These are phyloP conservation scores for Schizosaccharomyces lindneri DNA, from an alignment of 805 yeast genomes.

Conservation along the genomic window DNA sequence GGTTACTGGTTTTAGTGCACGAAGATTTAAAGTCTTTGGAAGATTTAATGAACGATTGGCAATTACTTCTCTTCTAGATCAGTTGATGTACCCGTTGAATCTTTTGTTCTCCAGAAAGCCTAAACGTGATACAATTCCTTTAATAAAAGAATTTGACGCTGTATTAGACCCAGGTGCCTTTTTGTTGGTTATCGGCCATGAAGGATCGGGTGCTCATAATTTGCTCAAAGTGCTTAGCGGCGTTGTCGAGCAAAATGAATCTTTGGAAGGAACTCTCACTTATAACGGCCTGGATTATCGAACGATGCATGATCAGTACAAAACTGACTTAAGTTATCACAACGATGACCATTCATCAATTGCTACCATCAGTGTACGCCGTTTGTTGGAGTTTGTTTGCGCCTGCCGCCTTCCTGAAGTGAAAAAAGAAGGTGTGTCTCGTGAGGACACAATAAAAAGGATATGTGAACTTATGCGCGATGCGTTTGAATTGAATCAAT, in stretches of 20 bases:
- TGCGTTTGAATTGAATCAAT: conserved; percentile 30
- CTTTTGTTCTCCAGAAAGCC: not conserved
- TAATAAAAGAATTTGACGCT: conserved; percentile 29
- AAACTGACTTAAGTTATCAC: conserved; percentile 40
- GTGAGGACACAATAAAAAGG: conserved; percentile 24
- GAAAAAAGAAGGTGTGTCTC: conserved; percentile 28
- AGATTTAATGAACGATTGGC: not conserved
- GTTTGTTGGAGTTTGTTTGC: conserved; percentile 33
- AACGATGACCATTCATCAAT: conserved; percentile 42
- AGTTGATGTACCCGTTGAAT: not conserved
- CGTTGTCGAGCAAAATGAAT: conserved; percentile 29
- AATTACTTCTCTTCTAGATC: not conserved
- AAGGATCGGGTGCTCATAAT: conserved; percentile 45
- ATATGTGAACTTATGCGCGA: conserved; percentile 23
- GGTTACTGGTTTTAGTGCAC: not conserved
- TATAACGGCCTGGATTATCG: conserved; percentile 17
- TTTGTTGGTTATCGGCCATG: conserved; percentile 54
- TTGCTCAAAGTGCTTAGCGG: conserved; percentile 31
- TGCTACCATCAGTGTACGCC: conserved; percentile 30
- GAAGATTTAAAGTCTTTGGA: not conserved
- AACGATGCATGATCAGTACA: conserved; percentile 23
- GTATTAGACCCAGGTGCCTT: conserved; percentile 36
- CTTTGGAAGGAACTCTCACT: conserved; percentile 23
- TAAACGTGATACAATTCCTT: not conserved
- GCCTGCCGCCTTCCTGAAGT: conserved; percentile 30